Evolutionary conservation across 495 filamentous ascomycete genomes (phyloP).

Genomic region (Xylaria nigripes): DNA sequence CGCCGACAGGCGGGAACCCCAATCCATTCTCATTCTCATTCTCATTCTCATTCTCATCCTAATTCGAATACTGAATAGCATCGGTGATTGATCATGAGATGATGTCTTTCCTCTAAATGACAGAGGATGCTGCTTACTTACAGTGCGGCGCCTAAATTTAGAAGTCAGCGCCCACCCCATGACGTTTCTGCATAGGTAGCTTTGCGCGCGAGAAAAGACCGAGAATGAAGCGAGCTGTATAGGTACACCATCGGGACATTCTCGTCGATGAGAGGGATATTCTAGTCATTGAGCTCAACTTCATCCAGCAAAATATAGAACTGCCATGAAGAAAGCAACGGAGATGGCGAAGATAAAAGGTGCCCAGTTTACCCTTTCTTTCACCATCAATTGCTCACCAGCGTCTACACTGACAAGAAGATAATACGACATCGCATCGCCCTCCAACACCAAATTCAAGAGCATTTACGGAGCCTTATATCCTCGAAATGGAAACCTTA

Average conservation of each 20-base stretch:
- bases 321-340: background rate
- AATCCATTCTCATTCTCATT: no score
- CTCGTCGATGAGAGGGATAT: no score
- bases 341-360: background rate
- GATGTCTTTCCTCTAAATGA: no score
- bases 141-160: no score
- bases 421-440: background rate
- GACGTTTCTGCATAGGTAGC: background rate
- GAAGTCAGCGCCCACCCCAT: background rate
- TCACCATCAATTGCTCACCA: background rate
- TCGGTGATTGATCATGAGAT: no score
- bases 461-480: background rate
- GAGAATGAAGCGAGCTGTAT: background rate
- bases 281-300: no score
- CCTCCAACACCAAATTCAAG: background rate
- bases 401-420: background rate
- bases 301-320: background rate
- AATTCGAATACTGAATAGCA: no score
- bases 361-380: background rate
- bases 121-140: no score
- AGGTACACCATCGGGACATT: background rate
- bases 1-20: no score
- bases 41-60: no score
- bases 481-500: slow-evolving; percentile 27
- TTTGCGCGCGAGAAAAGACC: background rate